These are phyloP conservation scores for Huntiella moniliformis DNA, from an alignment of 2,329 filamentous ascomycete species.

Conservation along the genomic window DNA sequence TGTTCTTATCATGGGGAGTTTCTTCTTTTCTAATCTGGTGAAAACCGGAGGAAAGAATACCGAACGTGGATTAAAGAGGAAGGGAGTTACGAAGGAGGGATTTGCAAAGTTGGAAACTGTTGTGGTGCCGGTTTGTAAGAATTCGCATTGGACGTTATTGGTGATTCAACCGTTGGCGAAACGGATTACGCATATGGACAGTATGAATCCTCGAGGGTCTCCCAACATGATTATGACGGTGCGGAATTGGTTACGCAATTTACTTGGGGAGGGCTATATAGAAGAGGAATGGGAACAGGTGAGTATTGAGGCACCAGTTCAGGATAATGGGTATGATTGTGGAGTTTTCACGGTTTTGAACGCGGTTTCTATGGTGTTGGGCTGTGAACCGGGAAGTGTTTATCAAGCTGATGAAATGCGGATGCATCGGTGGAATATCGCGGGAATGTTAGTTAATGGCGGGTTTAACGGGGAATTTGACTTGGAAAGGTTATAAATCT, in stretches of 20 bases:
- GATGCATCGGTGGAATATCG: conserved; percentile 41
- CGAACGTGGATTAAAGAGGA: conserved; percentile 36
- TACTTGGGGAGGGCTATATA: conserved; percentile 35
- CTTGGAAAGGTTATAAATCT: conserved; percentile 16
- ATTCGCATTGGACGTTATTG: conserved; percentile 52
- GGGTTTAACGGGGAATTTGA: conserved; percentile 45
- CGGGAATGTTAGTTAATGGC: conserved; percentile 45
- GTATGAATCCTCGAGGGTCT: conserved; percentile 28
- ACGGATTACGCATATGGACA: conserved; percentile 52
- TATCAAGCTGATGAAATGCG: conserved; percentile 37
- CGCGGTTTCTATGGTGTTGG: conserved; percentile 40
- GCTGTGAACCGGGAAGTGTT: conserved; percentile 29
- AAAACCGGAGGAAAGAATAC: conserved; percentile 28
- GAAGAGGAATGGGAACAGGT: conserved; percentile 40
- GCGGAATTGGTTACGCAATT: conserved; percentile 35
- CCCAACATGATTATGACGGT: conserved; percentile 24
- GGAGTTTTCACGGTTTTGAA: conserved; percentile 64
- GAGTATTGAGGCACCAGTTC: conserved; percentile 30
- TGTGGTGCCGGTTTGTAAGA: conserved; percentile 48
- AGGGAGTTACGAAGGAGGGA: conserved; percentile 37
- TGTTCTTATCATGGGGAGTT: conserved; percentile 44
- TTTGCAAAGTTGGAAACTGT: conserved; percentile 48
- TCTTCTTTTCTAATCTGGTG: conserved; percentile 41
- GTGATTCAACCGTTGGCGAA: conserved; percentile 42
- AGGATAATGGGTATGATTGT: conserved; percentile 54